phyloP scores from a whole-genome alignment of 305 asterid genomes.

The Withania somnifera region DNA sequence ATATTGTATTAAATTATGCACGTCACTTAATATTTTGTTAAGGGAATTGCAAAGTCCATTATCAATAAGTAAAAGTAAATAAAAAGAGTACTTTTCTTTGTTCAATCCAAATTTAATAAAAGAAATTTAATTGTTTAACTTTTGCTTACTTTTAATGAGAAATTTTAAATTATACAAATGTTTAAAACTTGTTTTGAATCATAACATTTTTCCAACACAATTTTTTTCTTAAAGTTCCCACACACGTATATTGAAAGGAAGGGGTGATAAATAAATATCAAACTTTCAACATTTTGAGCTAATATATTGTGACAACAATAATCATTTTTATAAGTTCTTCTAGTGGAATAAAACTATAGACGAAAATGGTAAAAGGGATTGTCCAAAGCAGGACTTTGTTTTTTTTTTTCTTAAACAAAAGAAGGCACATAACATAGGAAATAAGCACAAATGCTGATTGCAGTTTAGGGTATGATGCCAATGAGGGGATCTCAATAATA shows the following conservation, averaged over 20 bases:
- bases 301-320: not conserved
- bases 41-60: not conserved
- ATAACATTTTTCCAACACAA: not conserved
- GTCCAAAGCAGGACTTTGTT: not conserved
- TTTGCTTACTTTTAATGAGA: not conserved
- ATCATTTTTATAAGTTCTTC: not conserved
- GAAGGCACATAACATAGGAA: slow-evolving; percentile 6
- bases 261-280: not conserved
- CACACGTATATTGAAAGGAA: not conserved
- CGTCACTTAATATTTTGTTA: not conserved
- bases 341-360: not conserved
- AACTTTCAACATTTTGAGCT: not conserved
- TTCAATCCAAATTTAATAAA: no score
- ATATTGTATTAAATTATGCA: not conserved
- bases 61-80: not conserved
- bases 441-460: slow-evolving; percentile 22
- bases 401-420: not conserved
- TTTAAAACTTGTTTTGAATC: not conserved
- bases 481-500: not conserved
- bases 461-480: slow-evolving; percentile 14
- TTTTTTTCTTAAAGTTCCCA: not conserved
- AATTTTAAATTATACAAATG: not conserved
- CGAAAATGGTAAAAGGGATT: not conserved
- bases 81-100: not conserved
- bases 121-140: not conserved